Percentiles rank a stretch among this genome's conserved stretches.
Evolutionary conservation across 805 yeast genomes (phyloP).

Genomic region (Hanseniaspora guilliermondii): DNA sequence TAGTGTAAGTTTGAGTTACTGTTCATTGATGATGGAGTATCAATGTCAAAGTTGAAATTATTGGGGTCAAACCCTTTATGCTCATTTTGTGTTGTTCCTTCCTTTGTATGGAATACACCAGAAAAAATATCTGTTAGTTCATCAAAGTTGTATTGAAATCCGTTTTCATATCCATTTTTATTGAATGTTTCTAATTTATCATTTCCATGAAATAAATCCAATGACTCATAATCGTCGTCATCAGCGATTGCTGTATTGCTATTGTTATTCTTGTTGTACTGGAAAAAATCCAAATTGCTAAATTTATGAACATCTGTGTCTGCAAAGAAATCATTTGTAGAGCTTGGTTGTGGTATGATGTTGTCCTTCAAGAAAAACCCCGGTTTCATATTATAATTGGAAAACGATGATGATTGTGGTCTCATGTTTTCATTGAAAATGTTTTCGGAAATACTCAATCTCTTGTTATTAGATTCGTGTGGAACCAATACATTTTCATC

Average conservation of each 20-base stretch:
- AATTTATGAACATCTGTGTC: neutral
- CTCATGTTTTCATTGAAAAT: neutral
- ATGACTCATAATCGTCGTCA: conserved; percentile 10
- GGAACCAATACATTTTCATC: neutral
- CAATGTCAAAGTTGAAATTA: conserved; percentile 3
- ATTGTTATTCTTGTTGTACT: neutral
- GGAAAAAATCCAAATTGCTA: neutral
- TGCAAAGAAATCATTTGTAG: neutral
- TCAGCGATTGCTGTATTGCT: conserved; percentile 2
- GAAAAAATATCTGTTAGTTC: conserved; percentile 1
- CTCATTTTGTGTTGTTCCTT: neutral
- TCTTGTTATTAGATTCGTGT: neutral
- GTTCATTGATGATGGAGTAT: conserved; percentile 3
- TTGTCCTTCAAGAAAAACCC: conserved; percentile 6
- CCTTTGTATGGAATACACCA: neutral
- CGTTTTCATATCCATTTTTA: neutral
- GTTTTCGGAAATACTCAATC: conserved; percentile 4
- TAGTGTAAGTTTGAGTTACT: neutral
- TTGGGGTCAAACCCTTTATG: neutral
- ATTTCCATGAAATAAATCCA: conserved; percentile 6
- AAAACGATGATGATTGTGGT: conserved; percentile 12
- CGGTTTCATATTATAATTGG: conserved; percentile 8
- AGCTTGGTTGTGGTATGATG: neutral
- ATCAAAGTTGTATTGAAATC: conserved; percentile 5
- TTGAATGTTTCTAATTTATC: neutral